Evolutionary conservation across 345 rosid genomes (phyloP), one percentile per base, ranked within the genome.

Genomic region (Barbarea vulgaris): DNA sequence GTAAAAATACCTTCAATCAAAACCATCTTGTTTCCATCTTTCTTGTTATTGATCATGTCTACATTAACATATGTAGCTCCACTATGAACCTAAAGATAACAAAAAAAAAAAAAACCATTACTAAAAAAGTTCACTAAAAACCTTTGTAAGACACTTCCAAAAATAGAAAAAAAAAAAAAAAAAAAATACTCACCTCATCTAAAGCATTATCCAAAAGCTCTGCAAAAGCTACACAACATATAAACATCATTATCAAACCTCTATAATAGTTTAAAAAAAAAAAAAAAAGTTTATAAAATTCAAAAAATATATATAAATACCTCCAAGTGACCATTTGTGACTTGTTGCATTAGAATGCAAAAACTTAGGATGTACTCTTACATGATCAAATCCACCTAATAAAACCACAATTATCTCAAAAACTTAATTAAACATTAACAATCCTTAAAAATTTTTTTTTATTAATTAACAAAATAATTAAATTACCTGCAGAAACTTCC

Each of bases 271-370:
- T 5, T 5, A 42, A 12, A 36, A 33, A 0, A 34, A 3, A 42
- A 46, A 7, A 46, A 0, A 44, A 4, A 4, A 6, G 4, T 47
- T 18, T 0, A 18, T 27, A 36, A 47, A 15, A 33, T 47, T 24
- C 11, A 6, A n/a, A n/a, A n/a, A n/a, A 9, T 11, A 41, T 5
- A 15, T 44, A 44, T 42, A 39, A 2, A 18, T 81, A 90, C 98
- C 98, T 85, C 98, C 98, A 73, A 94, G 93, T 7, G 97, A 95
- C 98, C 97, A 94, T 71, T 90, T 94, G 74, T 94, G 98, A 77
- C 98, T 90, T 3, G 98, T 94, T 69, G 97, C 98, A 76, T 94
- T 94, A 33, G 97, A 90, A 84, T 94, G 98, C 53, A 94, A 70
- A 67, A 91, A 94, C 75, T 87, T 94, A 37, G 97, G 98, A 85